Evolutionary conservation across 2,329 filamentous ascomycete species (phyloP), one percentile per base, ranked within the genome.

Genomic region (Sporothrix pseudoabietina): DNA sequence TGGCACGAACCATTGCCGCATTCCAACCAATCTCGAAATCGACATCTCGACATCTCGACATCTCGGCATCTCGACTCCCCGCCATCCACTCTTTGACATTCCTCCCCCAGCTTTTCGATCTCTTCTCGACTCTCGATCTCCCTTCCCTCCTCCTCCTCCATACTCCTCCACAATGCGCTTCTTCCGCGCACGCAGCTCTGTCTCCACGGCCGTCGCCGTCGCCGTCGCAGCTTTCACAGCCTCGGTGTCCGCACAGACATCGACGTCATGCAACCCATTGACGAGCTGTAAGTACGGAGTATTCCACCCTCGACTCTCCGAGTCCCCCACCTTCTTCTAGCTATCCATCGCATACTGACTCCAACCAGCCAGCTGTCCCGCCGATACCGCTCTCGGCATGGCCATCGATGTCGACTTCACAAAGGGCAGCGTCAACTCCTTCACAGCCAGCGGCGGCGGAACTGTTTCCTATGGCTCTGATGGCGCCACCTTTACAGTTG

Each of bases 381-480:
- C 92, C 71, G 85, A 98, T 80, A 89, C 92, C 8, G 95, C 94
- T 0, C 88, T 98, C 4, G 94, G 93, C 73, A 92, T 89, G 84
- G 88, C 92, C n/a, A 90, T 94, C 78, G 87, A 89, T 75, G 90
- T 96, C 82, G 93, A 98, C 83, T 97, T 98, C 82, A 91, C 89
- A 47, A 84, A 91, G 76, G 93, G 93, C 75, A 82, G 85, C 41
- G 94, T 96, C 68, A 90, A 92, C 81, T 92, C 92, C 63, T 98
- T 98, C 82, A 89, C 87, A 2, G 82, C 90, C 5, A 85, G 86
- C 63, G 89, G 87, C 26, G 89, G 87, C 44, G 91, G 92, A 71
- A 86, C 85, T 22, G 90, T 93, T 3, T 89, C 89, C 1, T 98
- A 97, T 83, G 88, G 86, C 80, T 85, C 85, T 10, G 88, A 94